Evolutionary conservation across 306 rosid species (phyloP).

Genomic region (Styphnolobium japonicum): DNA sequence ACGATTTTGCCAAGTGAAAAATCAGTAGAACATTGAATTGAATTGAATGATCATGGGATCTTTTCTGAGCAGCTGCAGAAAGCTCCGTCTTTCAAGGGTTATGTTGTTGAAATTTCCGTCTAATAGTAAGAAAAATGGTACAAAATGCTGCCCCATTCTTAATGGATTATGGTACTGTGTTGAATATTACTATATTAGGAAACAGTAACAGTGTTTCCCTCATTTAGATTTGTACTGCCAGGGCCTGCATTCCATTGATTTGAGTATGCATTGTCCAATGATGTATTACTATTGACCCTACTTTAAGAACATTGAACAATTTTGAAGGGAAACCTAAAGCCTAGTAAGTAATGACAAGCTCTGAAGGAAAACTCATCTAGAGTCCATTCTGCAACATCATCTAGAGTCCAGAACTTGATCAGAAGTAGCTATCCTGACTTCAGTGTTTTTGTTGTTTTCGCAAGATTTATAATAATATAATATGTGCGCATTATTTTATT

Average conservation of each 20-base stretch:
- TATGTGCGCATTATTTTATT: too few relatives aligned
- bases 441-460: too few relatives aligned
- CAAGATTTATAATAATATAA: too few relatives aligned
- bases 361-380: not conserved
- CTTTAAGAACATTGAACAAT: not conserved
- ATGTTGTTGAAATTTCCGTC: not conserved
- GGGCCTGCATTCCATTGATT: not conserved
- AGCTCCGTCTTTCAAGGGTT: conserved; percentile 1
- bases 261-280: not conserved
- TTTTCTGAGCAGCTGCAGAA: not conserved
- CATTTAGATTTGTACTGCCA: not conserved
- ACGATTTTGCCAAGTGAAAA: not conserved
- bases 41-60: not conserved
- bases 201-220: not conserved
- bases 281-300: not conserved
- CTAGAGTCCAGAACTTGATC: not conserved
- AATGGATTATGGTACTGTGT: not conserved
- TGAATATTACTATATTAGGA: not conserved
- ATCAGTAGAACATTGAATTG: not conserved
- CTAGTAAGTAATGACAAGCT: not conserved
- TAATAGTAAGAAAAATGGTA: not conserved
- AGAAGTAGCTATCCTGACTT: too few relatives aligned
- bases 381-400: not conserved
- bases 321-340: not conserved
- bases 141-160: not conserved